Evolutionary conservation across 1,284 basidiomycete species (phyloP).

Genomic region (Microbotryum violaceum): DNA sequence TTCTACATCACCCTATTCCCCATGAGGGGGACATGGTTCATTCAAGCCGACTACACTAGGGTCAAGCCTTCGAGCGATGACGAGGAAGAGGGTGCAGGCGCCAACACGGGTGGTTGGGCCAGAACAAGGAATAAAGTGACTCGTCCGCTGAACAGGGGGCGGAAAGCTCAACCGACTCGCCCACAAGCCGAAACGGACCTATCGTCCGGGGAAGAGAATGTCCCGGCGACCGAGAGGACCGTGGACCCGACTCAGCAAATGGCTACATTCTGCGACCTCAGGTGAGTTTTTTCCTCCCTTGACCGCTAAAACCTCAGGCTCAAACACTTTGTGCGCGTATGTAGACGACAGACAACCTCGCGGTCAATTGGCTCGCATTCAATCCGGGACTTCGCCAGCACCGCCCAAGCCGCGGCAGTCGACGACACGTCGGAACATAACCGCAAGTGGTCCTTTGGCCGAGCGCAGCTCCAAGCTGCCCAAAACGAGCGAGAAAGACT

Average conservation of each 20-base stretch:
- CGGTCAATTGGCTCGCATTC: constrained; percentile 6
- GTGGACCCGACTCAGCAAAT: no score
- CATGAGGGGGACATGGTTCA: constrained; percentile 6
- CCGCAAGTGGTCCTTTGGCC: constrained; percentile 1
- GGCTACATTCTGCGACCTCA: no score
- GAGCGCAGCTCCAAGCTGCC: not conserved
- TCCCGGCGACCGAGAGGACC: no score
- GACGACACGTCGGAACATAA: constrained; percentile 2
- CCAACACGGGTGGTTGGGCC: no score
- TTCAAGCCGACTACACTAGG: constrained; percentile 14
- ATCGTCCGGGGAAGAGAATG: no score
- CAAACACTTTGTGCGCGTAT: no score
- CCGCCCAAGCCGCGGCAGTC: constrained; percentile 1
- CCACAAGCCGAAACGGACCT: no score
- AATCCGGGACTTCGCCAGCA: constrained; percentile 6
- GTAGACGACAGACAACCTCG: constrained; percentile 1
- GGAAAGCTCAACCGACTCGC: no score
- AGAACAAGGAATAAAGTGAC: no score
- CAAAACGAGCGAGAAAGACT: constrained; percentile 3
- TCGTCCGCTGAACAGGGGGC: no score
- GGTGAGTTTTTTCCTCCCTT: no score
- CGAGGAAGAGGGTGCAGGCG: not conserved
- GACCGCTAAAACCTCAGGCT: no score
- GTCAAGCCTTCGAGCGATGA: not conserved
- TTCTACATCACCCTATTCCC: constrained; percentile 17